Evolutionary conservation across 139 green algal genomes (phyloP).

Genomic region (Haematococcus lacustris): DNA sequence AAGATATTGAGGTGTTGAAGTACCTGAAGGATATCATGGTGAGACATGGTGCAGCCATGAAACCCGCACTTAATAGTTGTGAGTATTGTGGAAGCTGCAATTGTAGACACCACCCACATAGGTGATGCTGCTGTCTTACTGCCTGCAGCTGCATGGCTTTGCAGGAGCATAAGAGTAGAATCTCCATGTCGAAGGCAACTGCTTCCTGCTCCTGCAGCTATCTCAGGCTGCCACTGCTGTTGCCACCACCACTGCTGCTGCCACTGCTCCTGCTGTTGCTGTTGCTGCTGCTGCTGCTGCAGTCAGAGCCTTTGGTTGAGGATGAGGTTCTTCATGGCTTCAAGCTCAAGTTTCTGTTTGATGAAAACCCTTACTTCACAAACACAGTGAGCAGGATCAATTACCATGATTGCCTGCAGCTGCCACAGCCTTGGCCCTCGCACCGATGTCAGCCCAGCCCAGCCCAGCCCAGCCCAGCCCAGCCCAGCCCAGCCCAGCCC

Average conservation of each 20-base stretch:
- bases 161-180: not conserved
- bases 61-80: too few relatives aligned
- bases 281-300: not conserved
- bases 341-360: constrained; percentile 37
- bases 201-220: not conserved
- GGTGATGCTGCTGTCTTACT: too few relatives aligned
- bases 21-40: constrained; percentile 71
- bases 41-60: not conserved
- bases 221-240: not conserved
- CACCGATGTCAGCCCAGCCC: not conserved
- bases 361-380: constrained; percentile 87
- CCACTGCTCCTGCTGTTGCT: not conserved
- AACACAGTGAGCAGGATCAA: constrained; percentile 37
- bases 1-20: constrained; percentile 80
- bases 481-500: not conserved
- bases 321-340: constrained; percentile 15
- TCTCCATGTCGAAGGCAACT: not conserved
- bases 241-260: not conserved
- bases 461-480: not conserved
- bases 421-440: not conserved
- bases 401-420: not conserved
- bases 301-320: too few relatives aligned
- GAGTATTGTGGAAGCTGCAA: not conserved
- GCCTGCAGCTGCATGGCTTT: constrained; percentile 1
- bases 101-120: not conserved